phyloP scores from a whole-genome alignment of 345 rosid species.

The Aegle marmelos region DNA sequence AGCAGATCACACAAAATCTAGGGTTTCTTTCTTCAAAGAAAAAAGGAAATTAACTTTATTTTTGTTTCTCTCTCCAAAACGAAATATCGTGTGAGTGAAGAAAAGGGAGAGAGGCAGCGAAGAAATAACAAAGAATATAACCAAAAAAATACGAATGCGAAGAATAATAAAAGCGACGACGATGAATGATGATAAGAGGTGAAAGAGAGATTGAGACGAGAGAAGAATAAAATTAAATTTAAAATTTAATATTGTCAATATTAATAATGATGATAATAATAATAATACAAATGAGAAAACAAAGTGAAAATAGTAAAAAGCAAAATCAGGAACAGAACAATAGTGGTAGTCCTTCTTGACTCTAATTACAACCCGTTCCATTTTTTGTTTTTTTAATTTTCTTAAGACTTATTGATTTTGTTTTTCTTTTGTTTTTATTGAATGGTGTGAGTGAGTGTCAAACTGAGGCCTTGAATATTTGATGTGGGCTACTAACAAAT shows the following conservation, averaged over 20 bases:
- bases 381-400: conserved; percentile 11
- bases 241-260: not conserved
- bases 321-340: conserved; percentile 31
- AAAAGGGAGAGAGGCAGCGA: conserved; percentile 15
- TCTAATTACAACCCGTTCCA: conserved; percentile 30
- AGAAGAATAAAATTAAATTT: conserved; percentile 1
- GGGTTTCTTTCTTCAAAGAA: conserved; percentile 24
- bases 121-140: conserved; percentile 14
- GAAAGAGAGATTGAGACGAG: conserved; percentile 14
- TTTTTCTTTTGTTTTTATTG: conserved; percentile 17
- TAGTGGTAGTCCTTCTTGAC: conserved; percentile 19
- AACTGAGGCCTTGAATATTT: not conserved
- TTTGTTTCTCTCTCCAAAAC: conserved; percentile 10
- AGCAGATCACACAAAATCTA: conserved; percentile 17
- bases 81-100: conserved; percentile 40
- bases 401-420: not conserved
- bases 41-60: conserved; percentile 10
- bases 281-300: conserved; percentile 12
- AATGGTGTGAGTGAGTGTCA: conserved; percentile 9
- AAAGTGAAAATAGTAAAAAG: conserved; percentile 29
- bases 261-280: conserved; percentile 2
- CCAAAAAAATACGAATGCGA: not conserved
- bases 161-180: conserved; percentile 5
- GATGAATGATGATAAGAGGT: not conserved
- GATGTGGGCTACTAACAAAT: not conserved